These are phyloP conservation scores for Torulaspora franciscae DNA, from an alignment of 805 yeast genomes.

Conservation along the genomic window DNA sequence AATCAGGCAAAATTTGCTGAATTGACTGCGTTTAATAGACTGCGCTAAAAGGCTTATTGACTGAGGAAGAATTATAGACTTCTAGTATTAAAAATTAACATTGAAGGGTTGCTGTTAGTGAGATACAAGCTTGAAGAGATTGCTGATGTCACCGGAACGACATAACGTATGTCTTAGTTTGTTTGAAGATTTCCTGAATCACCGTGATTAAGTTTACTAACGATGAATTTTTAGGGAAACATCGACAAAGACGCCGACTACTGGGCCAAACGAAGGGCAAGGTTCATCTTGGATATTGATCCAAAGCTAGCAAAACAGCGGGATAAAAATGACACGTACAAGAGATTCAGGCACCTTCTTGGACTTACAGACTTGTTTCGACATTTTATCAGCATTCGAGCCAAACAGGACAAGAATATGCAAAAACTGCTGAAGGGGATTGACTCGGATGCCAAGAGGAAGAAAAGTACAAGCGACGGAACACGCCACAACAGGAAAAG, in stretches of 20 bases:
- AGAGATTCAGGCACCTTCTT: constrained; percentile 72
- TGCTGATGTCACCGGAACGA: too few species aligned
- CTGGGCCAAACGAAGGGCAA: constrained; percentile 40
- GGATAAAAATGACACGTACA: constrained; percentile 63
- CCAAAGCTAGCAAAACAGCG: constrained; percentile 53
- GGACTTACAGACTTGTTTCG: constrained; percentile 82
- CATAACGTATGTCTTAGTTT: background rate
- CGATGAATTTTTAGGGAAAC: constrained; percentile 2
- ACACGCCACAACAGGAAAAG: constrained; percentile 69
- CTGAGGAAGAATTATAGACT: too few species aligned
- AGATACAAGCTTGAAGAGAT: too few species aligned
- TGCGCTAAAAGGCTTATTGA: background rate
- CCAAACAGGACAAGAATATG: constrained; percentile 71
- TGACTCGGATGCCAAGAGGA: constrained; percentile 46
- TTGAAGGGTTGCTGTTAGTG: too few species aligned
- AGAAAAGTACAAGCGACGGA: constrained; percentile 28
- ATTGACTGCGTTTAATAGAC: background rate
- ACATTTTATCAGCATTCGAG: constrained; percentile 77
- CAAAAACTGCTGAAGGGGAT: constrained; percentile 54
- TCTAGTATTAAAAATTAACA: too few species aligned
- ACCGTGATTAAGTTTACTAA: constrained; percentile 2
- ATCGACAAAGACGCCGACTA: constrained; percentile 25
- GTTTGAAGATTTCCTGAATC: background rate
- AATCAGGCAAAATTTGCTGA: background rate
- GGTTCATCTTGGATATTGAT: constrained; percentile 50